Percentiles rank a stretch among this genome's conserved stretches.
These are phyloP conservation scores for Clonostachys byssicola DNA, from an alignment of 2,329 filamentous ascomycete species.

Conservation along the genomic window DNA sequence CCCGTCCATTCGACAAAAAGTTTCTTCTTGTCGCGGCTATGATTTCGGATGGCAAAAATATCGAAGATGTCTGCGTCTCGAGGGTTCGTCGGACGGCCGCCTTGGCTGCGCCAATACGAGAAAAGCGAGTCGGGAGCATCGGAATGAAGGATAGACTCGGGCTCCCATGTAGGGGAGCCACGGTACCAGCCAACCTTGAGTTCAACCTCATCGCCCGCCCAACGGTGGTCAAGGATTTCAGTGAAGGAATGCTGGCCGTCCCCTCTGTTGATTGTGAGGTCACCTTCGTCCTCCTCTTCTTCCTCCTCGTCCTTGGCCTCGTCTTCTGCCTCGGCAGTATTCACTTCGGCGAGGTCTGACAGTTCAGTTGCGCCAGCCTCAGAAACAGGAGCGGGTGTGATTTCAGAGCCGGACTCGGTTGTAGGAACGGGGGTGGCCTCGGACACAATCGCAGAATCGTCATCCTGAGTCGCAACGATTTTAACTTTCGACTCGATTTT, in stretches of 20 bases:
- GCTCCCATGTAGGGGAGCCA: slow-evolving; percentile 23
- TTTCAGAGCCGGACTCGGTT: not conserved
- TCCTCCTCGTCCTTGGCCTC: not conserved
- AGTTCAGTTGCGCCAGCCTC: not conserved
- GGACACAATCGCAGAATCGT: too few relatives aligned
- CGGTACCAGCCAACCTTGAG: slow-evolving; percentile 22
- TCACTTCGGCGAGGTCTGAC: not conserved
- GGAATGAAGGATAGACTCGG: slow-evolving; percentile 22
- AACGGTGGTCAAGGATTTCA: slow-evolving; percentile 14
- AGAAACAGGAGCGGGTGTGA: not conserved
- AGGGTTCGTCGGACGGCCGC: slow-evolving; percentile 24
- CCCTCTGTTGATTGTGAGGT: not conserved
- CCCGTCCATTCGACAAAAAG: slow-evolving; percentile 30
- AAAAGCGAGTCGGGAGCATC: slow-evolving; percentile 22
- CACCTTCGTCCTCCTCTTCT: not conserved
- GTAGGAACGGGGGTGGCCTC: too few relatives aligned
- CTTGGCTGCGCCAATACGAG: slow-evolving; percentile 20
- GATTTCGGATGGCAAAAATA: slow-evolving; percentile 23
- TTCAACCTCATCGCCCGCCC: slow-evolving; percentile 18
- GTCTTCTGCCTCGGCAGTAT: not conserved
- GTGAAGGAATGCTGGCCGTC: not conserved
- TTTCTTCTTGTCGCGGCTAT: slow-evolving; percentile 16
- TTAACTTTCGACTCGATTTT: too few relatives aligned
- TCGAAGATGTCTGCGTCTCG: slow-evolving; percentile 19
- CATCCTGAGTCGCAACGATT: too few relatives aligned